A percentile compares a stretch with the other conserved stretches of the same genome.
Evolutionary conservation across 805 yeast species (phyloP).

Genomic region (Starmerella sp.): DNA sequence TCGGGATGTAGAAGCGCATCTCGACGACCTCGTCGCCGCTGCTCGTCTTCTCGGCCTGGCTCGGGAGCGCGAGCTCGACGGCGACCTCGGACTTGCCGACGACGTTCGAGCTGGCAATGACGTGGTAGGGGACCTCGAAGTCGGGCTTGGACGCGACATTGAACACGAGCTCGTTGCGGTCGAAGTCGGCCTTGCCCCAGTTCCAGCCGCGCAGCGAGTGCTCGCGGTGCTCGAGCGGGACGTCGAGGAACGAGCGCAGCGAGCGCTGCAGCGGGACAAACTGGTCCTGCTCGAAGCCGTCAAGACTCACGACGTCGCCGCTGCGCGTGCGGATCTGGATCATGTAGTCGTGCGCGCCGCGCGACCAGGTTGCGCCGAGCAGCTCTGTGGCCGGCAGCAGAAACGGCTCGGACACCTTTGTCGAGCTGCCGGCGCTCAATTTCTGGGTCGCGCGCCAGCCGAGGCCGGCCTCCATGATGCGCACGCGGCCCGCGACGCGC

Average conservation of each 20-base stretch:
- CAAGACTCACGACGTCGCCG: conserved; percentile 73
- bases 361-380: conserved; percentile 73
- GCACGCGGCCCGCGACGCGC: conserved; percentile 71
- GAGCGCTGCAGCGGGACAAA: conserved; percentile 72
- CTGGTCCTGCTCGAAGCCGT: conserved; percentile 81
- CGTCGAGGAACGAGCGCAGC: conserved; percentile 61
- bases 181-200: conserved; percentile 93
- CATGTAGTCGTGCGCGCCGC: conserved; percentile 89
- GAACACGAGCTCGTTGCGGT: conserved; percentile 81
- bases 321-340: conserved; percentile 79
- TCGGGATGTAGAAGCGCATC: conserved; percentile 86
- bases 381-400: conserved; percentile 80
- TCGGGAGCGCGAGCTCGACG: conserved; percentile 59
- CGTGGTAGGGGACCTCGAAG: conserved; percentile 78
- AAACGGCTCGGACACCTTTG: conserved; percentile 57
- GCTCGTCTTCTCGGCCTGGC: conserved; percentile 37
- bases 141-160: conserved; percentile 78
- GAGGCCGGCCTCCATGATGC: conserved; percentile 91
- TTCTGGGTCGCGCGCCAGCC: conserved; percentile 78
- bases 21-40: conserved; percentile 96
- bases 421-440: conserved; percentile 36
- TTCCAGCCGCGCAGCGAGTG: conserved; percentile 98
- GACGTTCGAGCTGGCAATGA: conserved; percentile 72
- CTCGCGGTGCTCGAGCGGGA: conserved; percentile 69
- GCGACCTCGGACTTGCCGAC: conserved; percentile 92